These are phyloP conservation scores for Agaricales sp. DNA, from an alignment of 1,284 basidiomycete species.

Conservation along the genomic window DNA sequence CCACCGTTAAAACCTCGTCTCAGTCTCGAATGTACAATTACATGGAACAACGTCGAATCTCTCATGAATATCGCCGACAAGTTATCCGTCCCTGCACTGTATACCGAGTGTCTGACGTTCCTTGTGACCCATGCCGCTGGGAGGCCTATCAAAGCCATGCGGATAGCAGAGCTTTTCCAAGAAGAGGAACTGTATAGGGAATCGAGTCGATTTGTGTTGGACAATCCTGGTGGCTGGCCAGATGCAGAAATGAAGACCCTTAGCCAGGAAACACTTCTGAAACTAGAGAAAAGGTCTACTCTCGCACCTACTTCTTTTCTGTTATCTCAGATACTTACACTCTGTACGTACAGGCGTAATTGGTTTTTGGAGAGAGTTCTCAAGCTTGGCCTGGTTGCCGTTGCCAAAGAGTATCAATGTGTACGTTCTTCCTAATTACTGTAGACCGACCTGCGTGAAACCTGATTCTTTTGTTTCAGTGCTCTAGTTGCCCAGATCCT, in stretches of 20 bases:
- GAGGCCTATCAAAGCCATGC: conserved; percentile 82
- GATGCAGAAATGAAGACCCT: conserved; percentile 75
- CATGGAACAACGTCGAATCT: conserved; percentile 88
- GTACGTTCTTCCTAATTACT: conserved; percentile 29
- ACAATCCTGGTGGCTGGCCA: conserved; percentile 80
- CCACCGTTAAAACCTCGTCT: neutral
- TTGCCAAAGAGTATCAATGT: conserved; percentile 87
- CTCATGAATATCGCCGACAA: conserved; percentile 83
- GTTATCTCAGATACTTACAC: neutral
- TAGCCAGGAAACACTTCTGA: conserved; percentile 71
- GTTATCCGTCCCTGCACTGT: conserved; percentile 72
- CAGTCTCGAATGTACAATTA: conserved; percentile 81
- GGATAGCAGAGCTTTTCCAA: conserved; percentile 79
- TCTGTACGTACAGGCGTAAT: conserved; percentile 44
- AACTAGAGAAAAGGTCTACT: conserved; percentile 73
- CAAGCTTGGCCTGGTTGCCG: conserved; percentile 79
- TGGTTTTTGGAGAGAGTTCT: conserved; percentile 93
- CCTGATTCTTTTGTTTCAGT: conserved; percentile 31
- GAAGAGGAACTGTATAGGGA: conserved; percentile 87
- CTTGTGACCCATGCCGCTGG: conserved; percentile 87
- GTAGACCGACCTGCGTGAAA: conserved; percentile 9
- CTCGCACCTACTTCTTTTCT: neutral
- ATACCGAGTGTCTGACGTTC: conserved; percentile 75
- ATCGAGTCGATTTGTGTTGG: conserved; percentile 81
- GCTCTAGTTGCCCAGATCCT: conserved; percentile 76